Evolutionary conservation across 2,329 filamentous ascomycete species (phyloP).

Genomic region (Hymenoscyphus occultus): DNA sequence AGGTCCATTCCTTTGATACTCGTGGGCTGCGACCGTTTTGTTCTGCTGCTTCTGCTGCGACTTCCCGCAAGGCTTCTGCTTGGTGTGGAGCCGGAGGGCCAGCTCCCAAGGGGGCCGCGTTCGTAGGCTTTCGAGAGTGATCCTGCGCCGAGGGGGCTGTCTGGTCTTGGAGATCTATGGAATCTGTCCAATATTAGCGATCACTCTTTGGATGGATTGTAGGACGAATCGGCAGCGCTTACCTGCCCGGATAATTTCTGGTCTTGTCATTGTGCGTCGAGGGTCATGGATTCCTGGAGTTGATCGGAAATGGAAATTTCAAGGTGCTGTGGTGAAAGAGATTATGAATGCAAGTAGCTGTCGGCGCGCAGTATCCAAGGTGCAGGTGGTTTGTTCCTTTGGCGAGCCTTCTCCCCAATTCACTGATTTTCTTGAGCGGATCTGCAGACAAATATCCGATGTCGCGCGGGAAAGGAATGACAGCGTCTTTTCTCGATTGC

Average conservation of each 20-base stretch:
- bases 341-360: slow-evolving; percentile 21
- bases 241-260: slow-evolving; percentile 56
- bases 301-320: slow-evolving; percentile 14
- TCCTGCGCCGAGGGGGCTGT: slow-evolving; percentile 80
- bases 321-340: slow-evolving; percentile 10
- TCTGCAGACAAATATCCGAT: background rate
- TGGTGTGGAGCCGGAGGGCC: slow-evolving; percentile 68
- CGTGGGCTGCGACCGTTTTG: slow-evolving; percentile 65
- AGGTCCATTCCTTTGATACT: slow-evolving; percentile 53
- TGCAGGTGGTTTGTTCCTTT: background rate
- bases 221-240: slow-evolving; percentile 15
- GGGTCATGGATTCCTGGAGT: slow-evolving; percentile 21
- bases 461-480: background rate
- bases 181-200: slow-evolving; percentile 58
- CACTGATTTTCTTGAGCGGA: background rate
- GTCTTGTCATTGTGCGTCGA: slow-evolving; percentile 47
- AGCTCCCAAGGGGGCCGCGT: slow-evolving; percentile 49
- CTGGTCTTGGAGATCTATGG: slow-evolving; percentile 88
- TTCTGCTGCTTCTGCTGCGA: slow-evolving; percentile 71
- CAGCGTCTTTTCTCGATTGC: background rate
- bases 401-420: background rate
- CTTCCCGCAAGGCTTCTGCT: slow-evolving; percentile 76
- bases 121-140: slow-evolving; percentile 58
- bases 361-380: slow-evolving; percentile 12
- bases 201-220: background rate